Evolutionary conservation across 768 basidiomycete species (phyloP).

Genomic region (Bullera alba): DNA sequence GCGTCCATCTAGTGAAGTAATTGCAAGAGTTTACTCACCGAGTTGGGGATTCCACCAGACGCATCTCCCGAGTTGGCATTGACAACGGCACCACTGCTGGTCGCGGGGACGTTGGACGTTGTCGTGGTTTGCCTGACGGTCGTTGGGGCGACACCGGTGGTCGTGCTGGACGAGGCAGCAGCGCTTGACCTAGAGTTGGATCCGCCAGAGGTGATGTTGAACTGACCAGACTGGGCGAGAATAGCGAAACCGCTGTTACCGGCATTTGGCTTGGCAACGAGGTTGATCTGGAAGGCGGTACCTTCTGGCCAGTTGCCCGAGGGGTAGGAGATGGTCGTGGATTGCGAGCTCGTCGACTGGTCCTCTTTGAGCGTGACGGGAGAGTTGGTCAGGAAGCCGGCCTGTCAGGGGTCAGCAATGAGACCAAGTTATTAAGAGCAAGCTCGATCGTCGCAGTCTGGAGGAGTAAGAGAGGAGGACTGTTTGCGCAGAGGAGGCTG

Average conservation of each 20-base stretch:
- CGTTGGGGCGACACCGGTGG: neutral
- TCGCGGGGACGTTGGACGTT: slow-evolving; percentile 1
- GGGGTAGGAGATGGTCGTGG: slow-evolving; percentile 47
- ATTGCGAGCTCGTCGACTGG: slow-evolving; percentile 55
- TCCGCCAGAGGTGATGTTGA: slow-evolving; percentile 50
- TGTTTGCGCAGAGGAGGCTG: too few relatives aligned
- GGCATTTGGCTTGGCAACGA: slow-evolving; percentile 53
- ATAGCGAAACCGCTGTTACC: too few relatives aligned
- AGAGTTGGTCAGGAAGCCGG: slow-evolving; percentile 26
- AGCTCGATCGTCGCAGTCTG: too few relatives aligned
- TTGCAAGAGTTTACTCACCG: slow-evolving; percentile 7
- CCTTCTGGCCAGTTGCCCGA: slow-evolving; percentile 63
- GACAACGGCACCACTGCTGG: neutral
- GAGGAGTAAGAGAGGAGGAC: too few relatives aligned
- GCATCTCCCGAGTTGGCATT: slow-evolving; percentile 11
- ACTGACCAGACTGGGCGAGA: slow-evolving; percentile 64
- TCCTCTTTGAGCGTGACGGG: slow-evolving; percentile 28
- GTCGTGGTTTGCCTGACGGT: neutral
- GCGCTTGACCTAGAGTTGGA: slow-evolving; percentile 43
- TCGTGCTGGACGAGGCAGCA: neutral
- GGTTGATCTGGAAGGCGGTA: slow-evolving; percentile 62
- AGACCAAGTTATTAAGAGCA: too few relatives aligned
- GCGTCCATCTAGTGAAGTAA: neutral
- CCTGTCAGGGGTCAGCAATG: slow-evolving; percentile 44
- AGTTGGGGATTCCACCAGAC: slow-evolving; percentile 28